Conservation (phyloP, 2,329 filamentous ascomycete genomes). For the Hymenoscyphus salicellus region DNA sequence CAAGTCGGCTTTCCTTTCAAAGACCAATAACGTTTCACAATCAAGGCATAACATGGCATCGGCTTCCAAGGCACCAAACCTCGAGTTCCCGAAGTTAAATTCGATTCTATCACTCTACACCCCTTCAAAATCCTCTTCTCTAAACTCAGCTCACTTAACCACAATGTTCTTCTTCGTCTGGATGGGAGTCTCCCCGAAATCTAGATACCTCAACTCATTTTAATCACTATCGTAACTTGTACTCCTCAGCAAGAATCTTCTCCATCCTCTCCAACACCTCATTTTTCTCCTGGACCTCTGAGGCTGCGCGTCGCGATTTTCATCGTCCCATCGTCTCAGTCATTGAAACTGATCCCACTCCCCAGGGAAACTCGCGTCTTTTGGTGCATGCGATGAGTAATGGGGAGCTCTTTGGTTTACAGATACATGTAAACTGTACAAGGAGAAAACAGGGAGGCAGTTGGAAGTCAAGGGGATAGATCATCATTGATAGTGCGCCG, state of each 20-base stretch:
- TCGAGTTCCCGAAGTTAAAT: constrained; percentile 17
- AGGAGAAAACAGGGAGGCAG: constrained; percentile 2
- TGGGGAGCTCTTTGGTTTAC: constrained; percentile 17
- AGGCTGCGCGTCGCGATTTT: constrained; percentile 11
- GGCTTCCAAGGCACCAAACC: constrained; percentile 1
- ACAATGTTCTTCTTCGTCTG: constrained; percentile 23
- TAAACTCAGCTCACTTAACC: constrained; percentile 14
- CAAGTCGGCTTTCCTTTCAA: too few relatives aligned
- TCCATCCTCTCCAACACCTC: constrained; percentile 11
- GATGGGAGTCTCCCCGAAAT: constrained; percentile 23
- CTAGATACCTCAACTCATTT: constrained; percentile 18
- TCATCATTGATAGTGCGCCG: constrained; percentile 21
- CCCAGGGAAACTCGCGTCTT: constrained; percentile 7
- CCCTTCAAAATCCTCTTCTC: constrained; percentile 2
- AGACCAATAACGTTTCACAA: too few relatives aligned
- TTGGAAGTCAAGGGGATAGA: constrained; percentile 15
- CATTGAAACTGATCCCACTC: constrained; percentile 13
- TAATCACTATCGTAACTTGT: constrained; percentile 19
- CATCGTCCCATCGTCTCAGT: constrained; percentile 15
- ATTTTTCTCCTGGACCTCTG: constrained; percentile 18
- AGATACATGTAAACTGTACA: constrained; percentile 17
- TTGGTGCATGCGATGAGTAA: constrained; percentile 24
- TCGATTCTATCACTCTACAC: constrained; percentile 18
- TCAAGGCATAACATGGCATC: too few relatives aligned
- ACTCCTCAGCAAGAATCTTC: constrained; percentile 20